phyloP scores from a whole-genome alignment of 2,329 filamentous ascomycete genomes.

The Orbilia javanica region DNA sequence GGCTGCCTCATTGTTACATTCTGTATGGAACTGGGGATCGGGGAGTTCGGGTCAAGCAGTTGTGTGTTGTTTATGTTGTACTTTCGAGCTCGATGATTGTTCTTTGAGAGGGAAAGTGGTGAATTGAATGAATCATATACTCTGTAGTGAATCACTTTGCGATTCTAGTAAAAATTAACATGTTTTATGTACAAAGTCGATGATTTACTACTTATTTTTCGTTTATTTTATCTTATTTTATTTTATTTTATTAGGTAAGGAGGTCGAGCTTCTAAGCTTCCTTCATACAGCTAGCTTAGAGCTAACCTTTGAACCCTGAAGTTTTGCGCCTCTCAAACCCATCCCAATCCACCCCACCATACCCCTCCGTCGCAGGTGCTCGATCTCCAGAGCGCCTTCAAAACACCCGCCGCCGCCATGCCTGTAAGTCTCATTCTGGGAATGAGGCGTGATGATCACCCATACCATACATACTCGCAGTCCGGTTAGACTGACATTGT shows the following conservation, averaged over 20 bases:
- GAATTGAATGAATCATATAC: neutral
- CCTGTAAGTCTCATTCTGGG: conserved; percentile 36
- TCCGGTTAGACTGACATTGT: conserved; percentile 1
- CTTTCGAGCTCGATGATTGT: neutral
- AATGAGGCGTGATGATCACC: neutral
- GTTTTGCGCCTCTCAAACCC: neutral
- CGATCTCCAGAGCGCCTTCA: conserved; percentile 8
- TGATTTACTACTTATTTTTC: neutral
- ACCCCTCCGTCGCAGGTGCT: conserved; percentile 2
- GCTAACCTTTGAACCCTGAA: neutral
- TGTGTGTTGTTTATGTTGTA: conserved; percentile 24
- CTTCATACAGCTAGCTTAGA: neutral
- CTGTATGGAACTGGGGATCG: neutral
- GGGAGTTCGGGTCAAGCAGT: neutral
- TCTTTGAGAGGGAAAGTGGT: neutral
- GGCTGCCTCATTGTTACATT: neutral
- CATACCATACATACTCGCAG: neutral
- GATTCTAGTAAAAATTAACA: neutral
- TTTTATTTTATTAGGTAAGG: no score
- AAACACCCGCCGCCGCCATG: conserved; percentile 20
- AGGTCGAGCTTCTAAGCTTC: neutral
- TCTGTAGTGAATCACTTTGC: no score
- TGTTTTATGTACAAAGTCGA: neutral
- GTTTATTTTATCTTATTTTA: neutral
- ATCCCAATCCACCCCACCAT: conserved; percentile 5